A percentile compares a stretch with the other conserved stretches of the same genome.
These are phyloP conservation scores for Azolla pinnata DNA, from an alignment of 75 land plant genomes.

Conservation along the genomic window DNA sequence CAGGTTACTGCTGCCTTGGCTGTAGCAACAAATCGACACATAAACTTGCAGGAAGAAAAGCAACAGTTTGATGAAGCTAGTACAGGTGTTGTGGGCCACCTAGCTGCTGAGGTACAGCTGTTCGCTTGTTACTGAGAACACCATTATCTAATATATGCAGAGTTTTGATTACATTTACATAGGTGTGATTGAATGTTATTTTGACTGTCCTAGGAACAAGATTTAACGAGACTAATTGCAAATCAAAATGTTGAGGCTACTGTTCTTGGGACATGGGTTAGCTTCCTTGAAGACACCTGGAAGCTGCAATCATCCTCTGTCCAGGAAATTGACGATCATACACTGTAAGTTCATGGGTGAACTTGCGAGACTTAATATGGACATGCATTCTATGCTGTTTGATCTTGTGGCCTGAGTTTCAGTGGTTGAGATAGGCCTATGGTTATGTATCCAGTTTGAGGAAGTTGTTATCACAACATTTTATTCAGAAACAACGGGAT, in stretches of 20 bases:
- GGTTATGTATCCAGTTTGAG: no score
- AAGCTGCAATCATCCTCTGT: constrained; percentile 27
- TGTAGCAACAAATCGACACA: constrained; percentile 50
- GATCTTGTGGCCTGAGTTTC: no score
- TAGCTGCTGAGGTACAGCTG: constrained; percentile 69
- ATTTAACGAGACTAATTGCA: constrained; percentile 42
- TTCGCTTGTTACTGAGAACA: no score
- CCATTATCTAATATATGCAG: background rate
- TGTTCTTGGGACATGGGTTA: constrained; percentile 56
- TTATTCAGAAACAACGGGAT: no score
- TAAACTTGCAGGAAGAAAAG: constrained; percentile 70
- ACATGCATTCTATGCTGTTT: constrained; percentile 1
- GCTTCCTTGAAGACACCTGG: constrained; percentile 83
- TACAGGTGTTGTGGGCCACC: constrained; percentile 43
- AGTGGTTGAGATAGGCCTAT: no score
- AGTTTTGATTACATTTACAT: background rate
- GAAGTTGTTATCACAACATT: no score
- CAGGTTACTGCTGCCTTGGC: constrained; percentile 56
- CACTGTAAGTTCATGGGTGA: constrained; percentile 39
- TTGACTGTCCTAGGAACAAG: constrained; percentile 71
- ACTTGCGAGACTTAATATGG: background rate
- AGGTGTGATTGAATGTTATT: no score
- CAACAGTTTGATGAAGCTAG: constrained; percentile 86
- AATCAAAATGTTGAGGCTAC: constrained; percentile 47
- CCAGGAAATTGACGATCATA: constrained; percentile 40